Base-by-base conservation (phyloP, 2,329 filamentous ascomycete genomes). In the Didymella sp. region DNA sequence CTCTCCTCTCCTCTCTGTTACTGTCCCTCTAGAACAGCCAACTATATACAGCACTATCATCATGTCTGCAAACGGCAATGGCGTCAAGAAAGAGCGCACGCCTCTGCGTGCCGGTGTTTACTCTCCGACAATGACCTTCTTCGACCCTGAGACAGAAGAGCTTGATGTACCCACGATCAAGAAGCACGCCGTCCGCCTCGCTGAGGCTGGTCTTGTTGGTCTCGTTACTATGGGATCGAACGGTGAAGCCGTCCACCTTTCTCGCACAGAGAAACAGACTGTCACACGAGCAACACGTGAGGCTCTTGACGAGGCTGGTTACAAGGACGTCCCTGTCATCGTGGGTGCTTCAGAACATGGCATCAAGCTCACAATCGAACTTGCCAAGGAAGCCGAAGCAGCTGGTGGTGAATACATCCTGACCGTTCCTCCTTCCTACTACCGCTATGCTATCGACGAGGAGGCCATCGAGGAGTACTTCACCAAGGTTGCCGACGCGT, bases 191-290 rank as follows among this genome's bases (percentile, higher is more conserved):
- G 86, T 90, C 65, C 88, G 91, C 44, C 86, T 96, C 44, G 89
- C 88, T 35, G 82, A 87, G 73, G 89, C 87, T 56, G 92, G 92
- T 8, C 85, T 96, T 11, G 90, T 88, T 44, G 92, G 92, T 31
- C 84, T 96, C 24, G 90, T 95, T 40, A 89, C 89, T 65, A 92
- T 95, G 89, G 92, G 92, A 60, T 96, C 91, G 66, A 96, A 96
- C 77, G 92, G 92, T 59, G 92, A 96, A 80, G 91, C 92, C 22
- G 89, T 92, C 53, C 91, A 96, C 80, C 88, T 93, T 69, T 90
- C 89, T 51, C 85, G 86, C 41, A 85, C 88, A 60, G 92, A 96
- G 78, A 92, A 92, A 75, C 76, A 86, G 44, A 84, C 85, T 28
- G 88, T 95, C 62, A 94, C 90, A 17, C 82, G 82, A 70, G 89